Evolutionary conservation across 371 early-diverging fungal genomes (phyloP).

Genomic region (Lichtheimia hyalospora): DNA sequence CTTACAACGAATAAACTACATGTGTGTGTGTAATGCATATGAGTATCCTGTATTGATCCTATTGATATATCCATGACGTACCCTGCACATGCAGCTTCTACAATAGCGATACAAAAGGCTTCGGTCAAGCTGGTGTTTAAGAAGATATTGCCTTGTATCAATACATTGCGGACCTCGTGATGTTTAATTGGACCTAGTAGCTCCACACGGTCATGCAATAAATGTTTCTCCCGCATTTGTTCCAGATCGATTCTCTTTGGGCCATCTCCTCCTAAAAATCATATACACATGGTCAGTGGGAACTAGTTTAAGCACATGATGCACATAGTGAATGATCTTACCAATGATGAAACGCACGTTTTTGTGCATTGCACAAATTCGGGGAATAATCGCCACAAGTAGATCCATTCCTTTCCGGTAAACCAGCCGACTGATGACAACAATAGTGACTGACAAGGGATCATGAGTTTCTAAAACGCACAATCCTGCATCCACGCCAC

Average conservation of each 20-base stretch:
- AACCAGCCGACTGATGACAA: constrained; percentile 92
- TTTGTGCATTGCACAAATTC: constrained; percentile 85
- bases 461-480: background rate
- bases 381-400: constrained; percentile 89
- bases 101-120: constrained; percentile 99
- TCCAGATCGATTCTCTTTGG: constrained; percentile 95
- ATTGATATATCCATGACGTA: constrained; percentile 21
- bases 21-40: too few relatives aligned
- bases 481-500: background rate
- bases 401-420: constrained; percentile 98
- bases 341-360: constrained; percentile 91
- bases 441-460: constrained; percentile 76
- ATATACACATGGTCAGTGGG: background rate
- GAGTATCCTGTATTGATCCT: background rate
- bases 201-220: constrained; percentile 92
- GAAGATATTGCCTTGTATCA: constrained; percentile 97
- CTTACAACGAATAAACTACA: constrained; percentile 91
- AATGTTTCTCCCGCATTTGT: constrained; percentile 95
- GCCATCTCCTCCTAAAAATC: constrained; percentile 89
- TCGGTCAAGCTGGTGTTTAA: constrained; percentile 99
- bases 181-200: constrained; percentile 90
- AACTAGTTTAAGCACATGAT: background rate
- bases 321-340: background rate
- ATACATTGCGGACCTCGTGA: constrained; percentile 82
- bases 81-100: constrained; percentile 99